Base-by-base conservation (phyloP, 805 yeast genomes). In the Torulaspora maleeae region DNA sequence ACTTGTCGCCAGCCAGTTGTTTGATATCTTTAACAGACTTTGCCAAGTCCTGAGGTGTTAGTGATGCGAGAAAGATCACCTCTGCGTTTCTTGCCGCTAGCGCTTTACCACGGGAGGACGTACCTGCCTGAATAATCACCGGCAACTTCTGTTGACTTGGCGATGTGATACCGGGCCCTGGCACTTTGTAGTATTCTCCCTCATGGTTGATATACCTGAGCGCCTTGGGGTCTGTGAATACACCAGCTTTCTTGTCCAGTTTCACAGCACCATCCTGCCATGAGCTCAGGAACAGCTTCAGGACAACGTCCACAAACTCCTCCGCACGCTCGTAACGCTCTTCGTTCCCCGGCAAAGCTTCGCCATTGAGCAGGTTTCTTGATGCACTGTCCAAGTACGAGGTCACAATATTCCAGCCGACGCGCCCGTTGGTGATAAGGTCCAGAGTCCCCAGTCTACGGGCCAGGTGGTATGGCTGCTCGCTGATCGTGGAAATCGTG, bases 321-420 rank as follows among this genome's bases (percentile, higher is more conserved):
- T 64, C 68, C 1, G 77, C 71, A 34, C 60, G 56, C 8, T 52
- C 65, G 48, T 73, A 73, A 47, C 78, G 65, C 43, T 64, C 63
- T 17, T 66, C 72, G 52, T 73, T 75, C 2, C 63, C 63, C 9
- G 74, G 71, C 20, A 68, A 57, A 5, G 52, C 37, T 36, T 62
- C 64, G 6, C 68, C 68, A 47, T 71, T 71, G 27, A 70, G 50
- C 27, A 70, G 51, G 45, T 71, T 70, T 45, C 69, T 56, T 2
- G 75, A 70, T 4, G 72, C 75, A 53, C 71, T 63, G 37, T 71
- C 74, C 38, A 70, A 59, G 43, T 71, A 71, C 1, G 74, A 68
- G 6, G 74, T 66, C 24, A 73, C 76, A n/a, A 73, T 66, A 50
- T 73, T 73, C 77, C 77, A 73, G 13, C 76, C 77, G 41, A 73